Evolutionary conservation across 108 stramenopile genomes (phyloP), one percentile per base, ranked within the genome.

Genomic region (Cyclotella atomus): DNA sequence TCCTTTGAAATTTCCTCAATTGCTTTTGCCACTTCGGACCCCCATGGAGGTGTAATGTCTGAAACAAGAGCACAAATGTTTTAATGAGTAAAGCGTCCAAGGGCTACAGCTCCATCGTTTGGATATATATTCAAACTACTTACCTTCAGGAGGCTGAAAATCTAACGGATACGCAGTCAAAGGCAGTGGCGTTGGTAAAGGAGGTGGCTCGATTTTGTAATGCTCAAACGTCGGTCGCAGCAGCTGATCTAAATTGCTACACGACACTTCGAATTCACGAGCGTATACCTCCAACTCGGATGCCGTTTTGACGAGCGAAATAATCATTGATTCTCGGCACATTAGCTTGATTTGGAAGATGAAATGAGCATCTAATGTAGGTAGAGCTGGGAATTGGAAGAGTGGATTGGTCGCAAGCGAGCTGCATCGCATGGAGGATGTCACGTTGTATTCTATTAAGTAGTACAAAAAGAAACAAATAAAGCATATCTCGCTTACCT

Each of bases 251-350:
- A 92, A 70, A 70, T 87, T 91, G 44, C 90, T 90, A 66, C 92
- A 94, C 15, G 88, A 75, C 60, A 87, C 85, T 66, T 96, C 92
- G 21, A 90, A 84, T 56, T 86, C 87, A 46, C 89, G 81, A 29
- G 95, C 92, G 70, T 90, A 96, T 16, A 87, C 79, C 71, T 96
- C 95, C 27, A 96, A 59, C 28, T 94, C 92, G 0, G 87, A 85
- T 12, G 95, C 95, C 1, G 88, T 78, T 68, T 85, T 87, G 16
- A 96, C 67, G 9, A 96, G 72, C 9, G 88, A 84, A 16, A 81
- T 66, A 46, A 92, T 92, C 95, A 96, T 94, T 16, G 68, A 66
- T 76, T 96, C 92, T 23, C 89, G 85, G 64, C 87, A 87, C 36
- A 92, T 69, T 10, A 81, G 70, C 65, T 91, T 85, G 12, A 96